Percentiles rank a stretch among this genome's conserved stretches.
These are phyloP conservation scores for Erysimum cheiranthoides DNA, from an alignment of 345 rosid species.

Conservation along the genomic window DNA sequence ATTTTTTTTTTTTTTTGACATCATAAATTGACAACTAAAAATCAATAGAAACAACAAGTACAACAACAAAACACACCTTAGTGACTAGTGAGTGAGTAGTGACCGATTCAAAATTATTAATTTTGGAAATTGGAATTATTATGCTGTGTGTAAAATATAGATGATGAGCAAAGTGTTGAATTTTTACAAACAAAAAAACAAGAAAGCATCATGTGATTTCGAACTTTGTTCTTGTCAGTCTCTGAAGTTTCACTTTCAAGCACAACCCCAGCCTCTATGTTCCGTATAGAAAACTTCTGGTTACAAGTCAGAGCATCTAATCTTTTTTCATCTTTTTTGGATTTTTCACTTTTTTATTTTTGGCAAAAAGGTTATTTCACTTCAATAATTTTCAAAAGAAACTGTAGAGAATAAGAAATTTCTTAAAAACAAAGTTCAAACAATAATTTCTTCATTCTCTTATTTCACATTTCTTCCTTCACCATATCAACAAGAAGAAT, in stretches of 20 bases:
- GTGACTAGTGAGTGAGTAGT: neutral
- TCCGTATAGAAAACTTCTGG: conserved; percentile 21
- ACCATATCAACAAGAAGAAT: neutral
- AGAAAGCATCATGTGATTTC: conserved; percentile 42
- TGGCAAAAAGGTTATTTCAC: neutral
- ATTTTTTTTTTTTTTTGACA: no score
- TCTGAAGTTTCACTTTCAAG: conserved; percentile 37
- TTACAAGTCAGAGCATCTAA: conserved; percentile 13
- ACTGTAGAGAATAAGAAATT: neutral
- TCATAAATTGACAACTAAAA: no score
- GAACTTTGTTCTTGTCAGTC: conserved; percentile 20
- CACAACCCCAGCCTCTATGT: conserved; percentile 28
- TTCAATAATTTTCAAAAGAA: neutral
- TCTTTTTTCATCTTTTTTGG: conserved; percentile 31
- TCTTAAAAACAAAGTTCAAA: neutral
- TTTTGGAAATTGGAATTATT: neutral
- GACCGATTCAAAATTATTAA: neutral
- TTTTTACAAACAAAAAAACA: conserved; percentile 28
- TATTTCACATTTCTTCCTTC: neutral
- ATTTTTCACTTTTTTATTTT: conserved; percentile 13
- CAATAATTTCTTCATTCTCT: neutral
- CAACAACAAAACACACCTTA: neutral
- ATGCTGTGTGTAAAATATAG: neutral
- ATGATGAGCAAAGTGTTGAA: conserved; percentile 30
- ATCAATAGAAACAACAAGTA: neutral